Percentiles rank a stretch among this genome's conserved stretches.
These are phyloP conservation scores for Blepharisma undulans DNA, from an alignment of 169 alveolate species.

Conservation along the genomic window DNA sequence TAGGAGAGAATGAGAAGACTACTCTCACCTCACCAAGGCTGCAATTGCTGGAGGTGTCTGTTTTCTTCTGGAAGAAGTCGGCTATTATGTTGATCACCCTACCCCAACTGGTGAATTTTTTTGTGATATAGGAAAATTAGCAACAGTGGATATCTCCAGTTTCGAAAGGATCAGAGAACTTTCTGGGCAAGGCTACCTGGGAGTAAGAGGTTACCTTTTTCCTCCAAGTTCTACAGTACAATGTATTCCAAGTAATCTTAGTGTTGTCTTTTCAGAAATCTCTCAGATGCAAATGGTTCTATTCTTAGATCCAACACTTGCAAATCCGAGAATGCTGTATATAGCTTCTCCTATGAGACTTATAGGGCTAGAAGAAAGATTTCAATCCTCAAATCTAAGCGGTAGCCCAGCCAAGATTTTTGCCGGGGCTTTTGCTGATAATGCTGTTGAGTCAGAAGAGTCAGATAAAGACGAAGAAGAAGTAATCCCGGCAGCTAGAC, in stretches of 20 bases:
- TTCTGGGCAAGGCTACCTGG: background rate
- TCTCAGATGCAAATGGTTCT: background rate
- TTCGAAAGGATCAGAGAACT: background rate
- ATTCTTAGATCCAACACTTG: background rate
- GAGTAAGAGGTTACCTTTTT: slow-evolving; percentile 21
- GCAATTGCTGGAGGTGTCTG: slow-evolving; percentile 36
- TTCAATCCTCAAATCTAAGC: too few species aligned
- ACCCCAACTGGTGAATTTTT: background rate
- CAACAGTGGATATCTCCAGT: slow-evolving; percentile 16
- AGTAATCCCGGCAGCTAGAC: background rate
- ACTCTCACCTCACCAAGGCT: slow-evolving; percentile 1
- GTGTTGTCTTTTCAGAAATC: background rate
- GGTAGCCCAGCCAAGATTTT: background rate
- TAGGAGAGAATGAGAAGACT: slow-evolving; percentile 16
- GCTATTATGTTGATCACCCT: background rate
- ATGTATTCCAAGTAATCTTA: slow-evolving; percentile 6
- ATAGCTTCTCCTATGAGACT: background rate
- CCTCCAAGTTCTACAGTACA: slow-evolving; percentile 17
- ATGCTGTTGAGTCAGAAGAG: background rate
- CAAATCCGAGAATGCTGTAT: background rate
- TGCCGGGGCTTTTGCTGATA: slow-evolving; percentile 27
- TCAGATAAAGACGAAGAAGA: slow-evolving; percentile 25
- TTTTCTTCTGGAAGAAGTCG: slow-evolving; percentile 15
- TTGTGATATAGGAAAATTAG: slow-evolving; percentile 28
- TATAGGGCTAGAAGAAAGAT: background rate